Evolutionary conservation across 148 eudicot species (phyloP), one percentile per base, ranked within the genome.

Genomic region (Nepenthes mirabilis): DNA sequence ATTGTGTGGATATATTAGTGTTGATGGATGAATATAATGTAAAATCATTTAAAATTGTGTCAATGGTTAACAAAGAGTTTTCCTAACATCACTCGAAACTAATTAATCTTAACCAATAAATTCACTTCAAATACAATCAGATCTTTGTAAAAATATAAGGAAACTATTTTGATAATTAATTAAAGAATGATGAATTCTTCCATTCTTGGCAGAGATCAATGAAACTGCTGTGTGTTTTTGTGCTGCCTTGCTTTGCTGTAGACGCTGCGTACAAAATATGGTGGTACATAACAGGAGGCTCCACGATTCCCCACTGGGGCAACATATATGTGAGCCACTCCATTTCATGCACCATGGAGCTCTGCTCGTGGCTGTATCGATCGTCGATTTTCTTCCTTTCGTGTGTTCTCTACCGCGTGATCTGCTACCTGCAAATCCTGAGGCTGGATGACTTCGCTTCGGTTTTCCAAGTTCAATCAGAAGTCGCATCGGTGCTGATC

Each of bases 271-370:
- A 91, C 82, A 91, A 86, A 59, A 80, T 88, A 40, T 91, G 96
- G 97, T 88, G 98, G 98, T 91, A 85, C 80, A 58, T 65, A 13
- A 72, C 96, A 36, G 94, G 94, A 37, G 86, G 88, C 45, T 63
- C 65, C 34, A 57, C 58, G 59, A 88, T 85, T 36, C 96, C 98
- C 0, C 77, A 81, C 60, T 69, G 71, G 43, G 74, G 58, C 54
- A 85, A 82, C 52, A 60, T 79, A 1, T 68, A 69, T 11, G 37
- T 76, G 7, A 85, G 88, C 73, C 78, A 86, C 57, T 45, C 63
- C 2, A n/a, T 88, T 5, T 74, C 82, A 1, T 91, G 96, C 71
- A 45, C 72, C 3, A 66, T 91, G 53, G 76, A 81, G 48, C 77
- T 83, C 68, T 79, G 73, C 52, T 88, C 98, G 0, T 91, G 93